Conservation (phyloP, 2,329 filamentous ascomycete species). For the Claviceps digitariae region DNA sequence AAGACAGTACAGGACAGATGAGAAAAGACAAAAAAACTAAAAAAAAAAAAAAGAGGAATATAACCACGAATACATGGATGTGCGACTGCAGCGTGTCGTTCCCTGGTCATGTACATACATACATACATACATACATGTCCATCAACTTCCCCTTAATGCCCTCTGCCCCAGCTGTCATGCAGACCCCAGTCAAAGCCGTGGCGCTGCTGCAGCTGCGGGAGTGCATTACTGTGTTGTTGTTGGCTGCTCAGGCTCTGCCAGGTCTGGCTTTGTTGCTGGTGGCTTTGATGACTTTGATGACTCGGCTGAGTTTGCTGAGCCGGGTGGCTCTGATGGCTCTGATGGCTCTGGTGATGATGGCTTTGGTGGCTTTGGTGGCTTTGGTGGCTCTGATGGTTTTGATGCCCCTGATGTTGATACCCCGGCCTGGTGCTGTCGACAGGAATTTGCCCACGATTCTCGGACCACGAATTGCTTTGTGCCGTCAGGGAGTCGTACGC, state of each 20-base stretch:
- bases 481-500: neutral
- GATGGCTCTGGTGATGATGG: neutral
- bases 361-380: neutral
- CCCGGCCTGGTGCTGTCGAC: neutral
- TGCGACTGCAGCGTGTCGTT: too few relatives aligned
- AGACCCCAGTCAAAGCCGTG: conserved; percentile 5
- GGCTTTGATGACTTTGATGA: neutral
- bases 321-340: neutral
- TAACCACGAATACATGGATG: too few relatives aligned
- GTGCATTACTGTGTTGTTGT: neutral
- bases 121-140: too few relatives aligned
- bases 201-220: neutral
- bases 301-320: neutral
- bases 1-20: too few relatives aligned
- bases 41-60: too few relatives aligned
- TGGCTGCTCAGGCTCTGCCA: neutral
- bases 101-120: too few relatives aligned
- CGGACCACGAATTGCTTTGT: neutral
- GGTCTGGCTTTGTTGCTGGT: neutral
- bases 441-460: neutral
- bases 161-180: conserved; percentile 3
- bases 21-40: neutral
- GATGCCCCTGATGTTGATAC: neutral
- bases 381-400: neutral
- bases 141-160: neutral